Evolutionary conservation across 176 grass and related monocot genomes (phyloP).

Genomic region (Juncus inflexus): DNA sequence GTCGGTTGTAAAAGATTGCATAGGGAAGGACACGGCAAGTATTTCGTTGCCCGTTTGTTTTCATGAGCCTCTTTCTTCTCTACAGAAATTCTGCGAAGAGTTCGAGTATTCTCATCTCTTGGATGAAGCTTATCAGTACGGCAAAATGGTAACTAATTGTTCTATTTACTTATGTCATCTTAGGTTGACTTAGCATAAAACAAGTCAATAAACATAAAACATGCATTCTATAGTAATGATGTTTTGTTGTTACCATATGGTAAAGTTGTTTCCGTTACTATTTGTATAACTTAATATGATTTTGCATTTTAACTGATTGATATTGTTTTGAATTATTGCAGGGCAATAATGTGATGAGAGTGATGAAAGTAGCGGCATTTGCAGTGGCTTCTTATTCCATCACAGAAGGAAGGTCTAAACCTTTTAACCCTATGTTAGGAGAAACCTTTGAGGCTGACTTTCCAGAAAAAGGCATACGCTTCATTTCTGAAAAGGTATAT

Average conservation of each 20-base stretch:
- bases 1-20: constrained; percentile 40
- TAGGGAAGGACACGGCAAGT: constrained; percentile 89
- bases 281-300: not conserved
- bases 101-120: constrained; percentile 60
- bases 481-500: constrained; percentile 92
- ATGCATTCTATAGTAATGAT: too few relatives aligned
- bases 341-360: constrained; percentile 33
- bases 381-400: constrained; percentile 86
- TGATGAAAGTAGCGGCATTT: constrained; percentile 36
- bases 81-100: constrained; percentile 54
- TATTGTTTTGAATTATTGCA: constrained; percentile 19
- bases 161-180: not conserved
- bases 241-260: too few relatives aligned
- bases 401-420: constrained; percentile 70
- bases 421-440: constrained; percentile 91
- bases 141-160: constrained; percentile 47
- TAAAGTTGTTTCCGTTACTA: not conserved
- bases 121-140: constrained; percentile 76
- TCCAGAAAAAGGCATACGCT: constrained; percentile 67
- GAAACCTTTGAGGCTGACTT: constrained; percentile 94
- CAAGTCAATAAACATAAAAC: too few relatives aligned
- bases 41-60: constrained; percentile 96
- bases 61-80: constrained; percentile 84
- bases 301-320: not conserved
- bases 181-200: not conserved